Conservation (phyloP, 306 rosid genomes). For the Purshia tridentata region DNA sequence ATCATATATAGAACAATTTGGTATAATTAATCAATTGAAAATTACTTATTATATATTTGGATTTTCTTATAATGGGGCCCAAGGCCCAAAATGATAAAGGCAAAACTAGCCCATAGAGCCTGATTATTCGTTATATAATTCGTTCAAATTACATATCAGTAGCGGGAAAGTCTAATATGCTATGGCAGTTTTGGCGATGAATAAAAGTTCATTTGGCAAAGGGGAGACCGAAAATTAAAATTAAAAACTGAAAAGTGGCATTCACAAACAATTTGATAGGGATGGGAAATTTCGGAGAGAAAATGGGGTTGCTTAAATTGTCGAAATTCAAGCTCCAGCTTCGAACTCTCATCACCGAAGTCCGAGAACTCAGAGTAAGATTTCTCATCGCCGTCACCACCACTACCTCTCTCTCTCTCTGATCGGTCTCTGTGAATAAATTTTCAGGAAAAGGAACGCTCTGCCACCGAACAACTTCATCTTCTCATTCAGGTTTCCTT, state of each 20-base stretch:
- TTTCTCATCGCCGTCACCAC: conserved; percentile 9
- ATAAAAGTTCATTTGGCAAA: not conserved
- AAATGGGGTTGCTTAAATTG: conserved; percentile 65
- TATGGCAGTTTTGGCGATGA: not conserved
- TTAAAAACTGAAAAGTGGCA: too few species aligned
- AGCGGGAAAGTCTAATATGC: not conserved
- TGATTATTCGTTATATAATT: too few species aligned
- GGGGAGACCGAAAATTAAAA: not conserved
- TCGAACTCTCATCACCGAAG: conserved; percentile 58
- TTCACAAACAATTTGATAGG: not conserved
- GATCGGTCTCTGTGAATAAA: not conserved
- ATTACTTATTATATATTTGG: too few species aligned
- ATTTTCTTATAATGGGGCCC: too few species aligned
- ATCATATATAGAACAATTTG: too few species aligned
- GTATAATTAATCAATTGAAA: too few species aligned
- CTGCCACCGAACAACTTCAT: conserved; percentile 52
- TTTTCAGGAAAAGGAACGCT: conserved; percentile 72
- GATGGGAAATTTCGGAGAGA: conserved; percentile 23
- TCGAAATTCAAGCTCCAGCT: conserved; percentile 80
- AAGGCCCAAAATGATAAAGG: too few species aligned
- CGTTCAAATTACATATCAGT: too few species aligned
- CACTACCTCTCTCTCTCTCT: conserved; percentile 7
- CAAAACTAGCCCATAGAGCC: too few species aligned
- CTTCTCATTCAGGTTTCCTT: conserved; percentile 50
- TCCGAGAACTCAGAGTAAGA: conserved; percentile 65